Evolutionary conservation across 805 yeast species (phyloP).

Genomic region (Schwanniomyces occidentalis): DNA sequence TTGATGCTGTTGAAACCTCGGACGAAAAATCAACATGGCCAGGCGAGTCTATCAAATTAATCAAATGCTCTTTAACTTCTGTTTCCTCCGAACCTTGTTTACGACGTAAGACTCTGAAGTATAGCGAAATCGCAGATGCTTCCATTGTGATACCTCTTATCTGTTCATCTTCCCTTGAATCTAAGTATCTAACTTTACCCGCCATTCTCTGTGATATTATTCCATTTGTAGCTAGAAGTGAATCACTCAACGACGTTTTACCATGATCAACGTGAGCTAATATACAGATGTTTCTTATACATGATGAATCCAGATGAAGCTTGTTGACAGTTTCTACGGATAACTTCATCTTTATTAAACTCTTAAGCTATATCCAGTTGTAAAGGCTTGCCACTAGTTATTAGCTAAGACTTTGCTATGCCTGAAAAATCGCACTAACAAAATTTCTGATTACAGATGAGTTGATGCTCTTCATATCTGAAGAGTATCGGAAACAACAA

Average conservation of each 20-base stretch:
- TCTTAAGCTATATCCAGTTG: no score
- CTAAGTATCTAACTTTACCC: conserved; percentile 90
- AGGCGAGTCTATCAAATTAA: conserved; percentile 95
- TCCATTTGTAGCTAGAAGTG: conserved; percentile 91
- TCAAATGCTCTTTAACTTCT: conserved; percentile 70
- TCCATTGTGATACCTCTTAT: conserved; percentile 97
- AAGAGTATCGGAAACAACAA: neutral
- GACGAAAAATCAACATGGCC: conserved; percentile 98
- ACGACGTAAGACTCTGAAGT: conserved; percentile 64
- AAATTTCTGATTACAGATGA: neutral
- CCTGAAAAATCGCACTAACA: neutral
- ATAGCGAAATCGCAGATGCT: conserved; percentile 91
- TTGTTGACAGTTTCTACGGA: conserved; percentile 62
- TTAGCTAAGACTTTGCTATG: no score
- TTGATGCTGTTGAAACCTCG: conserved; percentile 93
- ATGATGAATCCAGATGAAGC: conserved; percentile 67
- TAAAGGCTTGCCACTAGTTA: no score
- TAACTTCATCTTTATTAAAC: conserved; percentile 45
- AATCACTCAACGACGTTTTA: conserved; percentile 91
- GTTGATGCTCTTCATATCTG: neutral
- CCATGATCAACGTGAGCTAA: conserved; percentile 99
- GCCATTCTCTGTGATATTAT: conserved; percentile 93
- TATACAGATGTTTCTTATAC: conserved; percentile 88
- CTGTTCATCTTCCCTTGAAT: conserved; percentile 95
- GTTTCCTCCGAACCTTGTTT: conserved; percentile 34